Conservation (phyloP, 2,329 filamentous ascomycete genomes). For the Cyanodermella asteris region DNA sequence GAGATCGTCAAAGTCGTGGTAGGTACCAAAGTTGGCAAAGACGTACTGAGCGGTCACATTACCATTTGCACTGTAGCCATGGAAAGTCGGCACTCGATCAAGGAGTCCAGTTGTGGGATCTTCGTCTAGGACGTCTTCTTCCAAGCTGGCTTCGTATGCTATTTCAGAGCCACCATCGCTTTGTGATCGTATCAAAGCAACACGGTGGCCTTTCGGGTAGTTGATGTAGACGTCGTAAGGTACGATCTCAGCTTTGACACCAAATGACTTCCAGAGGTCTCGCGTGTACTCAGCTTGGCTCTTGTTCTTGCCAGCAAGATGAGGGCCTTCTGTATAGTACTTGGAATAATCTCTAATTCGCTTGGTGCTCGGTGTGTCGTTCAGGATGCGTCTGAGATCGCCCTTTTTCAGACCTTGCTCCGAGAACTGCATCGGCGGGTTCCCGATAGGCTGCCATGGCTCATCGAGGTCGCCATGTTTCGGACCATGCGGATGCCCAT, state of each 20-base stretch:
- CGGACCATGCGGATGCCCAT: too few species aligned
- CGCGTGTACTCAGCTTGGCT: slow-evolving; percentile 59
- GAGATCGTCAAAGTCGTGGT: slow-evolving; percentile 65
- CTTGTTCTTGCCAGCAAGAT: slow-evolving; percentile 56
- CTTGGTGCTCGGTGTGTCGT: slow-evolving; percentile 29
- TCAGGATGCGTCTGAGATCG: slow-evolving; percentile 32
- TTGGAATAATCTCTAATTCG: slow-evolving; percentile 49
- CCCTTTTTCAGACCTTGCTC: slow-evolving; percentile 28
- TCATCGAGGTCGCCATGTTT: too few species aligned
- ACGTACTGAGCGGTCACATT: slow-evolving; percentile 78
- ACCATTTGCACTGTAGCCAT: slow-evolving; percentile 80
- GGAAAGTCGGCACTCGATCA: slow-evolving; percentile 68
- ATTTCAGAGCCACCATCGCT: slow-evolving; percentile 31
- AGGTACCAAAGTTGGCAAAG: slow-evolving; percentile 82
- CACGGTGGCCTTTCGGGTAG: slow-evolving; percentile 48
- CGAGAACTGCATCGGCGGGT: too few species aligned
- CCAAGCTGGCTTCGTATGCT: slow-evolving; percentile 56
- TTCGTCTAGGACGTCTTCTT: slow-evolving; percentile 66
- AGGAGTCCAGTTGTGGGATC: slow-evolving; percentile 55
- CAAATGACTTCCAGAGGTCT: slow-evolving; percentile 51
- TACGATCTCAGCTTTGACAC: slow-evolving; percentile 37
- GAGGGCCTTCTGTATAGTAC: slow-evolving; percentile 57
- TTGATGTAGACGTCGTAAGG: slow-evolving; percentile 61
- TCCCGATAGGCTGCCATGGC: too few species aligned
- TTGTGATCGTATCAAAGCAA: slow-evolving; percentile 36